Evolutionary conservation across 768 basidiomycete species (phyloP).

Genomic region (Tricholoma flavovirens): DNA sequence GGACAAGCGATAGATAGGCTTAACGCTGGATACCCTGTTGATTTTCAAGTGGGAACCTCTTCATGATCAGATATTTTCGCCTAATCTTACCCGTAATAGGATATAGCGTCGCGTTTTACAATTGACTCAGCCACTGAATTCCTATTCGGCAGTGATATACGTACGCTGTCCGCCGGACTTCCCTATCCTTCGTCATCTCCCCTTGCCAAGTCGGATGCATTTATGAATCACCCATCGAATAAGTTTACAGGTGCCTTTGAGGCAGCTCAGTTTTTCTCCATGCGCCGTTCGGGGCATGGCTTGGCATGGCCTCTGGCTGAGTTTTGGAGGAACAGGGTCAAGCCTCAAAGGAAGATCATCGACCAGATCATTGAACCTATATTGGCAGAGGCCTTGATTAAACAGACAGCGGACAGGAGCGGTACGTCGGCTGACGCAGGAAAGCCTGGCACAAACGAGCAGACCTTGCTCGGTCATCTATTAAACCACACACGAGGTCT

Average conservation of each 20-base stretch:
- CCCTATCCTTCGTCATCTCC: slow-evolving; percentile 37
- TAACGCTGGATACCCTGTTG: slow-evolving; percentile 42
- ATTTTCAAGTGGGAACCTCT: slow-evolving; percentile 44
- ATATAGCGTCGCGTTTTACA: slow-evolving; percentile 46
- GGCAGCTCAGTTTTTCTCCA: slow-evolving; percentile 33
- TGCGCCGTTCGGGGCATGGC: slow-evolving; percentile 31
- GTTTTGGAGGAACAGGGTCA: slow-evolving; percentile 43
- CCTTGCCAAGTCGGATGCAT: slow-evolving; percentile 21
- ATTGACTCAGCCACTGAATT: slow-evolving; percentile 61
- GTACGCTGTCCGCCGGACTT: slow-evolving; percentile 43
- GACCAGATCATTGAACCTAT: slow-evolving; percentile 50
- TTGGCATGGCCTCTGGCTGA: slow-evolving; percentile 45
- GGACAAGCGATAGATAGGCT: slow-evolving; percentile 38
- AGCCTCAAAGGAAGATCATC: slow-evolving; percentile 40
- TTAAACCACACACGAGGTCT: slow-evolving; percentile 49
- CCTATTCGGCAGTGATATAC: slow-evolving; percentile 49
- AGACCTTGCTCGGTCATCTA: slow-evolving; percentile 46
- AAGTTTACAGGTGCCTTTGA: slow-evolving; percentile 46
- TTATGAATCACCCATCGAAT: slow-evolving; percentile 31
- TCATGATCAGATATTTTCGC: neutral
- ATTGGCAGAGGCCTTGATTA: slow-evolving; percentile 39
- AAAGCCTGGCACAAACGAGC: slow-evolving; percentile 18
- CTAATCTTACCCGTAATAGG: slow-evolving; percentile 17
- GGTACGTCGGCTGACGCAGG: neutral
- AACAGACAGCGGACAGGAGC: slow-evolving; percentile 9